A percentile compares a stretch with the other conserved stretches of the same genome.
Conservation (phyloP, 768 basidiomycete species). For the Leccinum barrowsii region DNA sequence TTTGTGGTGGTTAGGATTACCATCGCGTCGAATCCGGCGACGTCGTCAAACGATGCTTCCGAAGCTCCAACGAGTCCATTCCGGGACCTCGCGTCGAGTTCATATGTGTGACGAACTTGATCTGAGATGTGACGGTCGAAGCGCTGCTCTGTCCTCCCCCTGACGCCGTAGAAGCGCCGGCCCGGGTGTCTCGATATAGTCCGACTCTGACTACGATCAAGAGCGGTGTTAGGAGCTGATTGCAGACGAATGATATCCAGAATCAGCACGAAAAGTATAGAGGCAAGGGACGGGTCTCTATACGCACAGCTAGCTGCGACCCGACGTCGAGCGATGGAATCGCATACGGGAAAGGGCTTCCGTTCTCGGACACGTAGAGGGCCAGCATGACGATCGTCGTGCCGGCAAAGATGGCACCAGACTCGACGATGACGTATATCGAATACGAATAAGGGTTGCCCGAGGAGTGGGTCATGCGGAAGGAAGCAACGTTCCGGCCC, state of each 20-base stretch:
- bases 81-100: neutral
- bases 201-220: slow-evolving; percentile 17
- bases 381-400: slow-evolving; percentile 18
- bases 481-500: slow-evolving; percentile 9
- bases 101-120: neutral
- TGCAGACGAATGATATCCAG: neutral
- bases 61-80: neutral
- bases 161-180: neutral
- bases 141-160: neutral
- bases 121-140: neutral
- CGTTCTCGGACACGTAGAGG: slow-evolving; percentile 5
- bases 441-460: slow-evolving; percentile 11
- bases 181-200: neutral
- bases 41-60: no score
- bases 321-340: slow-evolving; percentile 15
- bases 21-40: no score
- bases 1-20: no score
- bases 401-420: slow-evolving; percentile 17
- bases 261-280: neutral
- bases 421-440: slow-evolving; percentile 18
- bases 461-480: neutral
- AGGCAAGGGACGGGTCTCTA: neutral
- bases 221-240: slow-evolving; percentile 16
- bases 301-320: slow-evolving; percentile 20
- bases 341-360: slow-evolving; percentile 10